Evolutionary conservation across 345 rosid species (phyloP).

Genomic region (Euphorbia pulcherrima): DNA sequence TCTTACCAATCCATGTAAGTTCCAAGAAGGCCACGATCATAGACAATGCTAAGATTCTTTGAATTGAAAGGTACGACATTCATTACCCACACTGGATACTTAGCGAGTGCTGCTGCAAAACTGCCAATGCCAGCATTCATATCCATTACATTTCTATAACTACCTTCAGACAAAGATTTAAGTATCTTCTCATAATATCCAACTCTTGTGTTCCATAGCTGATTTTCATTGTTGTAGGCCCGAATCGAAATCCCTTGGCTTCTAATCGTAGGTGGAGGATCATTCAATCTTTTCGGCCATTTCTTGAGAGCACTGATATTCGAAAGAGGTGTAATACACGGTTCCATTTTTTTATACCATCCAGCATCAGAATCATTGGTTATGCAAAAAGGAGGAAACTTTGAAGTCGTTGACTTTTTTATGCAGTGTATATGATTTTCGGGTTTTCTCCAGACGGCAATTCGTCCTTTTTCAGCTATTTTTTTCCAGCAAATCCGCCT

Average conservation of each 20-base stretch:
- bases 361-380: conserved; percentile 42
- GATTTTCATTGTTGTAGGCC: conserved; percentile 37
- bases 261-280: conserved; percentile 39
- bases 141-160: conserved; percentile 59
- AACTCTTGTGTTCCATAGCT: conserved; percentile 44
- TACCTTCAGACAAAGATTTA: conserved; percentile 35
- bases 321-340: conserved; percentile 55
- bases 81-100: conserved; percentile 65
- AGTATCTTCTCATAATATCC: conserved; percentile 39
- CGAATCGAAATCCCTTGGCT: conserved; percentile 30
- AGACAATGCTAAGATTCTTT: conserved; percentile 51
- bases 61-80: conserved; percentile 53
- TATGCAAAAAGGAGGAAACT: conserved; percentile 40
- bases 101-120: conserved; percentile 57
- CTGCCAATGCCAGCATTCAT: conserved; percentile 74
- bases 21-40: conserved; percentile 69
- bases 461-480: conserved; percentile 43
- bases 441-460: conserved; percentile 68
- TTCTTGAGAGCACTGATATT: conserved; percentile 31
- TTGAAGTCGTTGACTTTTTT: conserved; percentile 31
- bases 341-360: conserved; percentile 48
- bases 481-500: conserved; percentile 65
- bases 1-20: conserved; percentile 71
- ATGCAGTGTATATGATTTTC: conserved; percentile 54
- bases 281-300: conserved; percentile 51